Base-by-base conservation (phyloP, 106 monocot genomes). In the Apostasia shenzhenica region DNA sequence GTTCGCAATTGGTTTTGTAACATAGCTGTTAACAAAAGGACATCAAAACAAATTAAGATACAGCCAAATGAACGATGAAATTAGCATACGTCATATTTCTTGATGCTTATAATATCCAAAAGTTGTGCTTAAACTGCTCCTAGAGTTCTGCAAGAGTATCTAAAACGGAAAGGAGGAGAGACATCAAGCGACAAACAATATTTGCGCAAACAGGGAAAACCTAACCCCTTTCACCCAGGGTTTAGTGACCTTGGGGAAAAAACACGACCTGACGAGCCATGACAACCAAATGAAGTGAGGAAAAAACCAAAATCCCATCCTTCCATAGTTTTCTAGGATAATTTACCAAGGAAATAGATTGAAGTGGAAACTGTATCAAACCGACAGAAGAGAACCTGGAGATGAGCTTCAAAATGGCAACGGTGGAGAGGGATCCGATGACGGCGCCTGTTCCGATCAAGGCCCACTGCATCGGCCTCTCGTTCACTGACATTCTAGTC, bases 341-440 rank as follows among this genome's bases (percentile, higher is more conserved):
- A 38, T 59, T 59, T 2, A 5, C 11, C 41, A 40, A 14, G 6
- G 8, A 57, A 57, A 5, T 14, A 8, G 2, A 43, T 45, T 14
- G 3, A 56, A 39, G 14, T 41, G 9, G 40, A 42, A 42, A 11
- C 5, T 44, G 50, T 4, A 49, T 38, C 37, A 59, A 48, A 13
- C 40, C 6, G 12, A 42, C 1, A 42, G 11, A 47, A 51, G 7
- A 12, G 53, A 14, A 94, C 94, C 94, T 91, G 43, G 84, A 77
- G 63, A 85, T 59, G 55, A 91, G 57, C 57, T 83, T 87, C 39
- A 88, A 58, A 50, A 85, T 53, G 57, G 75, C 78, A 7, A 81
- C 2, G 58, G 94, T 90, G 45, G 90, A 83, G 51, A 94, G 37
- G 47, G 94, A 87, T 13, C 91, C 94, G n/a, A 94, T 48, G 26